phyloP scores from a whole-genome alignment of 2,329 filamentous ascomycete species.

The Metarhizium brunneum region DNA sequence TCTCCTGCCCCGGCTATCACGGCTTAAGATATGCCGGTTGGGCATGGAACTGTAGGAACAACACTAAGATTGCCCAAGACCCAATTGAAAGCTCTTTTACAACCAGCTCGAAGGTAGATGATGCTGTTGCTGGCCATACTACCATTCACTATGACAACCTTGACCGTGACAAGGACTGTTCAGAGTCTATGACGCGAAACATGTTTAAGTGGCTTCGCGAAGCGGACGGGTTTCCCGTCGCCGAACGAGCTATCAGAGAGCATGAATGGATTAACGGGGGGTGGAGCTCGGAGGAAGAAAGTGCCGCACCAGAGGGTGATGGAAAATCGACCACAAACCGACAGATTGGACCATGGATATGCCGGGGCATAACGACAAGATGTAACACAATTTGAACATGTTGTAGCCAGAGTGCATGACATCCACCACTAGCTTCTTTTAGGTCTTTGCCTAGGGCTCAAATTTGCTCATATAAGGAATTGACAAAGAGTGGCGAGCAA shows the following conservation, averaged over 20 bases:
- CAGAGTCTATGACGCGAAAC: slow-evolving; percentile 2
- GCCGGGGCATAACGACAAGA: background rate
- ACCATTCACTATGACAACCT: background rate
- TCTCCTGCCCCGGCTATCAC: slow-evolving; percentile 1
- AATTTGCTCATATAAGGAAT: slow-evolving; percentile 7
- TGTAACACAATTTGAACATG: background rate
- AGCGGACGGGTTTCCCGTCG: slow-evolving; percentile 5
- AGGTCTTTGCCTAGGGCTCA: slow-evolving; percentile 1
- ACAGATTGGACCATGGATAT: background rate
- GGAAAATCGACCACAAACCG: background rate
- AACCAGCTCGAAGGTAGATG: background rate
- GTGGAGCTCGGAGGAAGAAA: background rate
- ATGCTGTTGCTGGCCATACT: background rate
- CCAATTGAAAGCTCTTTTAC: background rate
- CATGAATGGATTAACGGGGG: background rate
- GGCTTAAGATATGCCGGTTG: slow-evolving; percentile 6
- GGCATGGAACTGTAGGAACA: slow-evolving; percentile 4
- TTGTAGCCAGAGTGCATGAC: background rate
- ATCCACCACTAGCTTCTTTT: background rate
- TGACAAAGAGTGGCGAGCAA: slow-evolving; percentile 8
- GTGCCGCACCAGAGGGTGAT: background rate
- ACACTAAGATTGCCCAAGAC: background rate
- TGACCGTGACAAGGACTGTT: background rate
- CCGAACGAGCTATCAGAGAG: slow-evolving; percentile 5
- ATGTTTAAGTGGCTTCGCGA: slow-evolving; percentile 8